Percentiles rank a stretch among this genome's conserved stretches.
These are phyloP conservation scores for Mycena amicta DNA, from an alignment of 768 basidiomycete genomes.

Conservation along the genomic window DNA sequence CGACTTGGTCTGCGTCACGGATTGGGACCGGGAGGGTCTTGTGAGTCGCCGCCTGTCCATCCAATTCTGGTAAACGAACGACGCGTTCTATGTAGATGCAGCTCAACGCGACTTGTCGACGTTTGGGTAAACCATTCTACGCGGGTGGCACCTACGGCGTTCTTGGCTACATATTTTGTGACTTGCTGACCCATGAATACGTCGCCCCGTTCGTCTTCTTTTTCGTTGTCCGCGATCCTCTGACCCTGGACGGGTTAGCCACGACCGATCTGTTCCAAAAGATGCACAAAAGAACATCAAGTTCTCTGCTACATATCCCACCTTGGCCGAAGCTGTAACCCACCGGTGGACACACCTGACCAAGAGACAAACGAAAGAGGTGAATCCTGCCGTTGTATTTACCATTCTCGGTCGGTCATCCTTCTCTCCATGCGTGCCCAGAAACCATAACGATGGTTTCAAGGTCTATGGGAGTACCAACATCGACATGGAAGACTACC, in stretches of 20 bases:
- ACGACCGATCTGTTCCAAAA: slow-evolving; percentile 60
- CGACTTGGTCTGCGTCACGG: slow-evolving; percentile 88
- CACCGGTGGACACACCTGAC: slow-evolving; percentile 72
- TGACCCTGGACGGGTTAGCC: slow-evolving; percentile 36
- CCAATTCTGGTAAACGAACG: slow-evolving; percentile 2
- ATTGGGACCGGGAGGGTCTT: slow-evolving; percentile 67
- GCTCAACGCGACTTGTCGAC: slow-evolving; percentile 81
- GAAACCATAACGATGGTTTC: slow-evolving; percentile 14
- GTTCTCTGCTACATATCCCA: slow-evolving; percentile 62
- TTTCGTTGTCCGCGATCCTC: slow-evolving; percentile 7
- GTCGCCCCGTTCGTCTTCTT: slow-evolving; percentile 70
- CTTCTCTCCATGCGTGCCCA: slow-evolving; percentile 1
- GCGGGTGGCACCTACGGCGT: slow-evolving; percentile 91
- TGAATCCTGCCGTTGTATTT: slow-evolving; percentile 77
- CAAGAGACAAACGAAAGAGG: slow-evolving; percentile 77
- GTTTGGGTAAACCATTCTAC: slow-evolving; percentile 78
- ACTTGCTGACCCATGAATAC: slow-evolving; percentile 85
- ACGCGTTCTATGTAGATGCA: slow-evolving; percentile 52
- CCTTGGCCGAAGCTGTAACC: slow-evolving; percentile 62
- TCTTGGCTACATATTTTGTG: slow-evolving; percentile 92
- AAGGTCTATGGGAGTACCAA: slow-evolving; percentile 88
- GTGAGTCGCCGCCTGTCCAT: slow-evolving; percentile 48
- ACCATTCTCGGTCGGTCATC: slow-evolving; percentile 68
- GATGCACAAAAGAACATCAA: slow-evolving; percentile 62
- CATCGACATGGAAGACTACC: slow-evolving; percentile 63